Evolutionary conservation across 2,329 filamentous ascomycete species (phyloP).

Genomic region (Penicillium aurantiogriseum): DNA sequence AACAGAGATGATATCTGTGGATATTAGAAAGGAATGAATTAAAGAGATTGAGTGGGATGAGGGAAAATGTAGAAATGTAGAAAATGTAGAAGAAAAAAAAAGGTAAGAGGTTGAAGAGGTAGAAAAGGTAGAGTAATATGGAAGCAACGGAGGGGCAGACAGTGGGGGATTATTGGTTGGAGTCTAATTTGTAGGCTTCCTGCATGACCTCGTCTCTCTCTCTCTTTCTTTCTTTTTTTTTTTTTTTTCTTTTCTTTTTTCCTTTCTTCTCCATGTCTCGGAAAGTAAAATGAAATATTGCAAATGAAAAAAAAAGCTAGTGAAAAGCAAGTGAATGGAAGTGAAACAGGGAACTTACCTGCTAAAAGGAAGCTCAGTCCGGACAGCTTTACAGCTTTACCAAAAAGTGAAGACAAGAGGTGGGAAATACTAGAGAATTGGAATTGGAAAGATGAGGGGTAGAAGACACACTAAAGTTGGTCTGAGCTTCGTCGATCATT

Average conservation of each 20-base stretch:
- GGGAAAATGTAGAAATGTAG: neutral
- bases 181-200: slow-evolving; percentile 10
- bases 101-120: neutral
- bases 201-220: slow-evolving; percentile 4
- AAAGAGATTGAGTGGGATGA: neutral
- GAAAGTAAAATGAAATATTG: neutral
- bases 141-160: slow-evolving; percentile 7
- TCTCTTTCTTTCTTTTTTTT: slow-evolving; percentile 1
- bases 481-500: slow-evolving; percentile 11
- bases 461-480: slow-evolving; percentile 1
- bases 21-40: slow-evolving; percentile 13
- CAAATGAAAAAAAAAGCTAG: neutral
- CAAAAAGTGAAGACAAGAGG: neutral
- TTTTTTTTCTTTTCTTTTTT: neutral
- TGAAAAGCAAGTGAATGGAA: neutral
- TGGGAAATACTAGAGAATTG: neutral
- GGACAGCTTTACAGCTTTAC: neutral
- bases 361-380: neutral
- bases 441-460: slow-evolving; percentile 6
- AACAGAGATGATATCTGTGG: neutral
- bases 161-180: slow-evolving; percentile 9
- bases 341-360: neutral
- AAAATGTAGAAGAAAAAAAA: neutral
- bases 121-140: neutral
- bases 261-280: neutral